Base-by-base conservation (phyloP, 1,284 basidiomycete species). In the Moesziomyces sp. region DNA sequence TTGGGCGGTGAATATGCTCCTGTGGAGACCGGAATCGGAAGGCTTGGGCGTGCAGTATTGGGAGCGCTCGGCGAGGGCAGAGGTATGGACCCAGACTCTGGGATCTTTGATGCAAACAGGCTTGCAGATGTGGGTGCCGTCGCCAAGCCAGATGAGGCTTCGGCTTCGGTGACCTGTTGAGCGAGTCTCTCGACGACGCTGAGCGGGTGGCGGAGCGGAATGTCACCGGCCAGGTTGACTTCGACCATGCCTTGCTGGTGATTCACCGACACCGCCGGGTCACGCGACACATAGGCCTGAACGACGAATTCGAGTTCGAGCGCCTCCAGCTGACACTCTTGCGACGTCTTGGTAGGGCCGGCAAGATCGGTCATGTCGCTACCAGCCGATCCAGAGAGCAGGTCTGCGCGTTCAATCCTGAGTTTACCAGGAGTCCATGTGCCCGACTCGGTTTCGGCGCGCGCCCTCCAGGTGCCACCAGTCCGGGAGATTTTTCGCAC, bases 271-370 rank as follows among this genome's bases (percentile, higher is more conserved):
- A 74, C 72, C 3, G 72, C 62, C 3, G 72, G 72, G 23, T 74
- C 72, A 3, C 53, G 33, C 0, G 66, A 65, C 13, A 74, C 49
- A 16, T 67, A 74, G 0, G 72, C 72, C 28, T 66, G 63, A 0
- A 74, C 72, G 1, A 74, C 72, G 21, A 74, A 74, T 33, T 74
- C 71, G 6, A 74, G 49, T 24, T 74, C 71, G 0, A 74, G 49
- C 33, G 71, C 71, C 47, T 74, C 71, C 6, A 74, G 55, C 46
- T 74, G 66, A 35, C 52, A 58, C 23, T 62, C 71, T 45, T 74
- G 71, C 19, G 54, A 1, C 7, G 65, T 74, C 55, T 64, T 64
- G 9, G 30, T 13, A 4, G 40, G 21, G 4, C 48, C 50, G 1
- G 44, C 24, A 0, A 48, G 8, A 0, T 56, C 57, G 16, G 70